Evolutionary conservation across 129 eudicot species (phyloP), one percentile per base, ranked within the genome.

Genomic region (Pseudognaphalium luteoalbum): DNA sequence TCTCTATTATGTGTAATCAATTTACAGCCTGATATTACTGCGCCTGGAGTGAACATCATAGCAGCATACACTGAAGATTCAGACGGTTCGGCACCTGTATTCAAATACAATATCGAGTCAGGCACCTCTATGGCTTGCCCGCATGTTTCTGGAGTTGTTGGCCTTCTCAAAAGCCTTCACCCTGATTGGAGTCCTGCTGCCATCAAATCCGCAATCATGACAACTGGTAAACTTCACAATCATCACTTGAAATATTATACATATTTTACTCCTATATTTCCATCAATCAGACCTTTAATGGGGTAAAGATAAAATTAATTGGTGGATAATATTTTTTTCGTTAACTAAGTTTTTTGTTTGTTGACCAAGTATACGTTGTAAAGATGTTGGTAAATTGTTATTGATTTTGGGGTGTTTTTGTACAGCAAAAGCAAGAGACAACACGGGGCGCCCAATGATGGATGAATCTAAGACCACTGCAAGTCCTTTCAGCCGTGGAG

Each of bases 51-150:
- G 20, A 78, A 82, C 58, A 83, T 93, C 69, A 76, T 93, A 29
- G 97, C 98, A 29, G 92, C 97, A 9, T 88, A 21, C 73, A 66
- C 87, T 2, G 85, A 87, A 82, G 90, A 74, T 37, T 78, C 65
- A 68, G 65, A 58, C 74, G 90, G 74, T 37, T 78, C 65, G 60
- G 65, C 52, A n/a, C 85, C 97, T 2, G 70, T 56, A 14, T 68
- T 84, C 25, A 58, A 84, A 7, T 90, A 70, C 66, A 73, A 75
- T 33, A 16, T 81, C n/a, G 42, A 72, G 14, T 90, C 96, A 0
- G 97, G 98, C 6, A 93, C 98, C 20, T 93, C 98, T 0, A 93
- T 93, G 98, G 73, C 97, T 19, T 93, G 98, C 71, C 98, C 98
- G 22, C 98, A 88, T 80, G 86, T 93, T 64, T 60, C 98, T 62